Conservation (phyloP, 179 eudicot genomes). For the Beta macrorhiza region DNA sequence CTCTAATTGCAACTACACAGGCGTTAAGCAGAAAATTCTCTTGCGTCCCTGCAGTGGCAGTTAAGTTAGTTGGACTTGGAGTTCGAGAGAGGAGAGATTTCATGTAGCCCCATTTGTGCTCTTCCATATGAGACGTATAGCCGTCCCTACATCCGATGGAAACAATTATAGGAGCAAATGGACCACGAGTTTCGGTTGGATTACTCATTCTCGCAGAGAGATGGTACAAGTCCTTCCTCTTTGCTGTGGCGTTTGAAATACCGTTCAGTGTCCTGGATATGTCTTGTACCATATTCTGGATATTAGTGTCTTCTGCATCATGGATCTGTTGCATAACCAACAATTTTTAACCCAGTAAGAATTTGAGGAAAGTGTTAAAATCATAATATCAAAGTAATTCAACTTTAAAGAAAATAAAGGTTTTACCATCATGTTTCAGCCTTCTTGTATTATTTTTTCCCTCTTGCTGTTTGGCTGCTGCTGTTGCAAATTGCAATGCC, state of each 20-base stretch:
- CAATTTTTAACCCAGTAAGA: too few species aligned
- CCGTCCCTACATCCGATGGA: neutral
- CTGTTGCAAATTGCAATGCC: too few species aligned
- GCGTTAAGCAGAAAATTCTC: neutral
- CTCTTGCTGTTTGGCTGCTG: too few species aligned
- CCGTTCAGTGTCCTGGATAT: neutral
- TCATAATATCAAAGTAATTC: too few species aligned
- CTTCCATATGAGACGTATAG: neutral
- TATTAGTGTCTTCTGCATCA: too few species aligned
- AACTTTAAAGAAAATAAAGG: too few species aligned
- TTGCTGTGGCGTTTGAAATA: constrained; percentile 5
- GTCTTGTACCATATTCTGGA: neutral
- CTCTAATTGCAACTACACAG: neutral
- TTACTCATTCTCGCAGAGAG: constrained; percentile 2
- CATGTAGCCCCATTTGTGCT: constrained; percentile 16
- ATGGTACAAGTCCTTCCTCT: constrained; percentile 2
- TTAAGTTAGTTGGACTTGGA: neutral
- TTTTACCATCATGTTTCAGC: too few species aligned
- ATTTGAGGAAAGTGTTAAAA: too few species aligned
- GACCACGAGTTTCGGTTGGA: neutral
- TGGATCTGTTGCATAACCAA: too few species aligned
- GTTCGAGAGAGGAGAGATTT: neutral
- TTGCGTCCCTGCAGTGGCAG: neutral
- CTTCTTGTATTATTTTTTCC: too few species aligned
- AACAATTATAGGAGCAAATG: constrained; percentile 5